These are phyloP conservation scores for Triticum urartu DNA, from an alignment of 176 grass and related monocot species.

Conservation along the genomic window DNA sequence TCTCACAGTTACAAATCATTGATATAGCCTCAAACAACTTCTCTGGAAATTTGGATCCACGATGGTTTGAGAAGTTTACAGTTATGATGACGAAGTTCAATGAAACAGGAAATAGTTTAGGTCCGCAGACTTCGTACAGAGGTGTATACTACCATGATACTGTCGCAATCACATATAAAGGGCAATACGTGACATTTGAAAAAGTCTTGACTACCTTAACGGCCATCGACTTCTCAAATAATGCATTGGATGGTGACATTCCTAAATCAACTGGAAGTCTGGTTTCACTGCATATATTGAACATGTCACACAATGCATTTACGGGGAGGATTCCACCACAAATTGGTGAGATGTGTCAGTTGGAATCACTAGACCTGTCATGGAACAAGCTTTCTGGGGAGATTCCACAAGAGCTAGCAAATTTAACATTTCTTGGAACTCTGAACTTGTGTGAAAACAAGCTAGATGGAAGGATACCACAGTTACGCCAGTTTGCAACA, in stretches of 20 bases:
- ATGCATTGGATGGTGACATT: not conserved
- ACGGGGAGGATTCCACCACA: not conserved
- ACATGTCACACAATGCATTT: not conserved
- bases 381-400: not conserved
- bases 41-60: not conserved
- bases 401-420: not conserved
- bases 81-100: not conserved
- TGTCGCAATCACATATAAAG: not conserved
- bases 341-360: not conserved
- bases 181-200: not conserved
- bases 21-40: conserved; percentile 43
- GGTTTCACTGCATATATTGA: not conserved
- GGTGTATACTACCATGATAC: not conserved
- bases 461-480: not conserved
- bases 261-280: not conserved
- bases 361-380: not conserved
- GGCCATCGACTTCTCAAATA: not conserved
- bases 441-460: not conserved
- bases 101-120: too few relatives aligned
- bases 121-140: too few relatives aligned
- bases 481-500: not conserved
- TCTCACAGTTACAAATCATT: conserved; percentile 26
- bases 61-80: not conserved
- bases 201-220: not conserved
- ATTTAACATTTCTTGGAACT: not conserved